Base-by-base conservation (phyloP, 2,329 filamentous ascomycete species). In the Aureobasidium musti region DNA sequence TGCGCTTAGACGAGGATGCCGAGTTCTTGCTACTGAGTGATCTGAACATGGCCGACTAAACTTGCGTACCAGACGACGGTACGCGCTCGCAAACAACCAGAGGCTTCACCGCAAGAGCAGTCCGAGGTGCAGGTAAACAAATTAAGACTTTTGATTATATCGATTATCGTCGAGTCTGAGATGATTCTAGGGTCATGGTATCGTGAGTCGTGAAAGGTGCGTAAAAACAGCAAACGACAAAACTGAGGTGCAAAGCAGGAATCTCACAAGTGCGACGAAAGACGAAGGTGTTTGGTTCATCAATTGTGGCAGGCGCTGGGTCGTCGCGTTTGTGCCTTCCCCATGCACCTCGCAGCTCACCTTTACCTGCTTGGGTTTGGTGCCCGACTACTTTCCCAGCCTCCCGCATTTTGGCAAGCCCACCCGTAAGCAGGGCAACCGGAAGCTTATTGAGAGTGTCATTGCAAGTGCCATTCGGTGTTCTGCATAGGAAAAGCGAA, bases 11-110 rank as follows among this genome's bases (percentile, higher is more conserved):
- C 8, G 65, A 67, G 33, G 68, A 69, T 11, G 47, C 17, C 35
- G 74, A 74, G 72, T 73, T 75, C 69, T 76, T 77, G 52, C 68
- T 67, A 41, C 68, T 63, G 10, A 66, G 56, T 26, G 67, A 64
- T 35, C 67, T 60, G 60, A 68, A 68, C 68, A 69, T 69, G 52
- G 45, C 60, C 63, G 67, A 37, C 26, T 35, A 45, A 4, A 19
- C 26, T n/a, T 45, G 57, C 23, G 57, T 19, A 7, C n/a, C 28
- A 8, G 5, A 17, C n/a, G 41, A 39, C 41, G 23, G 28, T 28
- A 35, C 11, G 57, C 41, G 41, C 30, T 61, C 54, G 43, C n/a
- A 19, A 30, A 61, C 30, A 21, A 30, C 28, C 19, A 23, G 28
- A 61, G 43, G 57, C 57, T 61, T 61, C 57, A 49, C 57, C 57